A percentile compares a stretch with the other conserved stretches of the same genome.
These are phyloP conservation scores for Coemansia sp. DNA, from an alignment of 192 early-diverging fungal genomes.

Conservation along the genomic window DNA sequence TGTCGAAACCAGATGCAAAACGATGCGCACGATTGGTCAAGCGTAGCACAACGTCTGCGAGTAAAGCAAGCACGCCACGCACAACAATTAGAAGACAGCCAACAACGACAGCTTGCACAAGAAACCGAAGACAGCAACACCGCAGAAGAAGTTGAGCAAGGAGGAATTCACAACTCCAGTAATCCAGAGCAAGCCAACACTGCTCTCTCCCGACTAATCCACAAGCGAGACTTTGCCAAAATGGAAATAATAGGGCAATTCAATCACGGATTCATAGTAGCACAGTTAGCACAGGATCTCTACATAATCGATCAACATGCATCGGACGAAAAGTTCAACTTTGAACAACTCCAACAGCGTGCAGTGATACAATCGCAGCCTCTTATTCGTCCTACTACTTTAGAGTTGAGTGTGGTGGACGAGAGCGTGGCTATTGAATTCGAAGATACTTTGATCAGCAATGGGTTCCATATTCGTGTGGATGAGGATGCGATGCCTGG, in stretches of 20 bases:
- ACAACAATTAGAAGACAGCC: constrained; percentile 15
- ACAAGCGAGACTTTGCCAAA: constrained; percentile 73
- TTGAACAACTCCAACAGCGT: constrained; percentile 73
- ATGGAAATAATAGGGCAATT: constrained; percentile 95
- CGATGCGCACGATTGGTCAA: constrained; percentile 24
- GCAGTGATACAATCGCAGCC: constrained; percentile 65
- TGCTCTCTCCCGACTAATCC: constrained; percentile 55
- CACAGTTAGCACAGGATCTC: constrained; percentile 61
- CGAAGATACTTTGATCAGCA: constrained; percentile 65
- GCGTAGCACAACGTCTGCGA: constrained; percentile 11
- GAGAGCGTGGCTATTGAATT: constrained; percentile 78
- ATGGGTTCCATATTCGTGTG: constrained; percentile 78
- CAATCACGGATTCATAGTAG: constrained; percentile 94
- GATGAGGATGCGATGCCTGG: constrained; percentile 61
- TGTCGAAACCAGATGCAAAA: constrained; percentile 40
- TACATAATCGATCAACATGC: constrained; percentile 99
- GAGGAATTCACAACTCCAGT: constrained; percentile 22
- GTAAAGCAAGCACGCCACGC: constrained; percentile 11
- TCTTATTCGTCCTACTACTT: constrained; percentile 66
- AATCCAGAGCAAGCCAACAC: constrained; percentile 18
- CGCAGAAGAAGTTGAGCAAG: constrained; percentile 8
- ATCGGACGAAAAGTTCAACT: constrained; percentile 96
- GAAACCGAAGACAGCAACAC: background rate
- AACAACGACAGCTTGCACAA: background rate
- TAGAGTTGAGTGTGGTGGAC: constrained; percentile 75